Conservation (phyloP, 2,329 filamentous ascomycete species). For the Escovopsis sp. region DNA sequence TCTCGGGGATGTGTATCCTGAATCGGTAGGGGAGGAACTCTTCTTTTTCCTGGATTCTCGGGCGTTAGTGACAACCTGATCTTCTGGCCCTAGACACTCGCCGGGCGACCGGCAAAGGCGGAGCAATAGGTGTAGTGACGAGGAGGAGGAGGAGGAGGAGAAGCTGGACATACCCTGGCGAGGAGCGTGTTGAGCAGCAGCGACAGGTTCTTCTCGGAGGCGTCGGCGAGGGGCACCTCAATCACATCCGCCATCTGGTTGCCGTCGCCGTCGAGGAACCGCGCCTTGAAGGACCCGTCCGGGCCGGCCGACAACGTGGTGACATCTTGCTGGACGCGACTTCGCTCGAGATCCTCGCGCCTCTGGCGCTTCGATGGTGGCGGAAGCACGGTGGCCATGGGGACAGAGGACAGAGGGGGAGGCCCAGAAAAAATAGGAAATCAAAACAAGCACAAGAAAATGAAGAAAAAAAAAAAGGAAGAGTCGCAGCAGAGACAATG, state of each 20-base stretch:
- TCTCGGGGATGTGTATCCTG: slow-evolving; percentile 40
- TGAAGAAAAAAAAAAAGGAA: no score
- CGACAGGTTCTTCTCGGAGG: slow-evolving; percentile 78
- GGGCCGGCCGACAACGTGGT: slow-evolving; percentile 50
- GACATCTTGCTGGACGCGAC: slow-evolving; percentile 62
- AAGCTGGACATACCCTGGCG: slow-evolving; percentile 39
- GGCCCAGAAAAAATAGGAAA: no score
- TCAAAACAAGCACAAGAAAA: no score
- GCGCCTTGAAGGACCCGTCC: slow-evolving; percentile 64
- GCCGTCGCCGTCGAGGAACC: slow-evolving; percentile 71
- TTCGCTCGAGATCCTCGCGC: slow-evolving; percentile 55
- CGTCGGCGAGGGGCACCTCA: slow-evolving; percentile 67
- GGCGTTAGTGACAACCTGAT: no score
- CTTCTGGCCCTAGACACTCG: no score
- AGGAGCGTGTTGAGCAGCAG: slow-evolving; percentile 73
- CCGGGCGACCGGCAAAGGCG: no score
- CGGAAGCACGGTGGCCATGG: slow-evolving; percentile 69
- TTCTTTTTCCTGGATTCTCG: slow-evolving; percentile 39
- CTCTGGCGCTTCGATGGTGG: slow-evolving; percentile 80
- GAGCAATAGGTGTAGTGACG: no score
- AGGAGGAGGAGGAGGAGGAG: neutral
- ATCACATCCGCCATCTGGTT: slow-evolving; percentile 55
- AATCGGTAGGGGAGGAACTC: slow-evolving; percentile 48
- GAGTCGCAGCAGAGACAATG: no score
- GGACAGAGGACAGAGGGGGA: slow-evolving; percentile 1